phyloP scores from a whole-genome alignment of 129 eudicot genomes.

The Apium graveolens region DNA sequence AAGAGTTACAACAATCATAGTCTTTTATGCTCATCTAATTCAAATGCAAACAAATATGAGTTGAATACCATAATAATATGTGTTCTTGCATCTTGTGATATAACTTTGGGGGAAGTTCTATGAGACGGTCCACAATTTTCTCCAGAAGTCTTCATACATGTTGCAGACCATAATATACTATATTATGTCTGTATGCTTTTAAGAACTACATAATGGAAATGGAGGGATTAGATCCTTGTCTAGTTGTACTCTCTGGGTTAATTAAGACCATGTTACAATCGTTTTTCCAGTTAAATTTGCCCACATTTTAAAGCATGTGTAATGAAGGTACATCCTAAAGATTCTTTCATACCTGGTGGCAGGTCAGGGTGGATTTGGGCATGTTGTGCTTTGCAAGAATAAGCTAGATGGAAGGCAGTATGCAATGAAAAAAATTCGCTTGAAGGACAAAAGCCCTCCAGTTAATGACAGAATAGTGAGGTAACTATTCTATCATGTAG shows the following conservation, averaged over 20 bases:
- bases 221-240: not conserved
- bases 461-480: conserved; percentile 82
- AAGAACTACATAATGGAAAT: not conserved
- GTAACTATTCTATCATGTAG: conserved; percentile 18
- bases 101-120: not conserved
- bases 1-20: not conserved
- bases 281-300: not conserved
- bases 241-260: not conserved
- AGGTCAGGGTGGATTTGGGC: conserved; percentile 98
- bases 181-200: not conserved
- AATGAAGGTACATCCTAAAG: not conserved
- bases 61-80: no score
- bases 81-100: no score
- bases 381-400: conserved; percentile 89
- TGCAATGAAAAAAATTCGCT: conserved; percentile 83
- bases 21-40: not conserved
- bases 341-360: conserved; percentile 13
- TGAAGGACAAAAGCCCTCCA: conserved; percentile 72
- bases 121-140: not conserved
- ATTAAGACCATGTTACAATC: not conserved
- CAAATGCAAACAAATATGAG: not conserved
- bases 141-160: not conserved
- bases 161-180: not conserved
- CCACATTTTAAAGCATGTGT: not conserved
- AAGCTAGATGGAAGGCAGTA: conserved; percentile 95